These are phyloP conservation scores for Dictyostelium firmibasis DNA, from an alignment of 78 protist genomes.

Conservation along the genomic window DNA sequence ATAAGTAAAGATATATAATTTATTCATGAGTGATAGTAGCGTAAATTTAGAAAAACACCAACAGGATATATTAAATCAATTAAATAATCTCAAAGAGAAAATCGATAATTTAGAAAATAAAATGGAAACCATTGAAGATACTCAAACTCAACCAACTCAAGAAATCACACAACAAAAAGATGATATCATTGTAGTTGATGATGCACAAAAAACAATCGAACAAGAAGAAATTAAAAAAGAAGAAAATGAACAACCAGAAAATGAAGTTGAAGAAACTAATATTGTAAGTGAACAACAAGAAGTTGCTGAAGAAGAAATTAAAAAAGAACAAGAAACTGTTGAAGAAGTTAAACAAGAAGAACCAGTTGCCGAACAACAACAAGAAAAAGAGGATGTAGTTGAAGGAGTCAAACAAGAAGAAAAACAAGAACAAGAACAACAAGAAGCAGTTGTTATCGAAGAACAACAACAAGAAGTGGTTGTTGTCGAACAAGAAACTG, in stretches of 20 bases:
- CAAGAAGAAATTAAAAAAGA: neutral
- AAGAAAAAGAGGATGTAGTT: neutral
- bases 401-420: neutral
- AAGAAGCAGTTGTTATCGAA: neutral
- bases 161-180: neutral
- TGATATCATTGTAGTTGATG: neutral
- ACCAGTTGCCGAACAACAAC: neutral
- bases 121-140: slow-evolving; percentile 37
- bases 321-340: neutral
- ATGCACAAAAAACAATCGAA: neutral
- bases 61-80: neutral
- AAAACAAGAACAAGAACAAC: neutral
- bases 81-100: neutral
- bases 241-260: neutral
- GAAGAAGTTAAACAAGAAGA: neutral
- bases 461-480: neutral
- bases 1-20: too few relatives aligned
- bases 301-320: neutral
- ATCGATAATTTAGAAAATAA: neutral
- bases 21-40: neutral
- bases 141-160: neutral
- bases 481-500: neutral
- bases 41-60: neutral
- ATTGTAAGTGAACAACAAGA: neutral
- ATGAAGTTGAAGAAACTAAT: neutral